A percentile compares a stretch with the other conserved stretches of the same genome.
Evolutionary conservation across 495 filamentous ascomycete genomes (phyloP).

Genomic region (Talaromyces wortmannii): DNA sequence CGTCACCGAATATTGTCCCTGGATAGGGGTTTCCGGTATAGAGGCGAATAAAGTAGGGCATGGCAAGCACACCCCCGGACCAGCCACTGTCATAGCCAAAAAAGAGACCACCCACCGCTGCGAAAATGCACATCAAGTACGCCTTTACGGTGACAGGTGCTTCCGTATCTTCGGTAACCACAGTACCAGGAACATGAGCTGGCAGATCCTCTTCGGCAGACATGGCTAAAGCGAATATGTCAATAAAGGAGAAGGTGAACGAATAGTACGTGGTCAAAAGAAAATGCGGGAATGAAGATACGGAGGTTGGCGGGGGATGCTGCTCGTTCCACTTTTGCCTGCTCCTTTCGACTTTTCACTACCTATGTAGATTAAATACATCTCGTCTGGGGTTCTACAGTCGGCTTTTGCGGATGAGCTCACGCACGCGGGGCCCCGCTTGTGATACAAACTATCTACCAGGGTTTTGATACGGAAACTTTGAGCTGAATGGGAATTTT

Average conservation of each 20-base stretch:
- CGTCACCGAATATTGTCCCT: background rate
- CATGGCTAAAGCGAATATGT: background rate
- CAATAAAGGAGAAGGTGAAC: background rate
- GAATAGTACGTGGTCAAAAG: background rate
- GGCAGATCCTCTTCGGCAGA: background rate
- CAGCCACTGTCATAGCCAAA: slow-evolving; percentile 19
- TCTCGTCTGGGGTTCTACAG: too few species aligned
- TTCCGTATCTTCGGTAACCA: slow-evolving; percentile 17
- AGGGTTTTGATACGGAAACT: background rate
- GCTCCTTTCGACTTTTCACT: too few species aligned
- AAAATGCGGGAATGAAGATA: background rate
- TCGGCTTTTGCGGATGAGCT: background rate
- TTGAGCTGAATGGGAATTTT: background rate
- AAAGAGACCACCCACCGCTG: slow-evolving; percentile 28
- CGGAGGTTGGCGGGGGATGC: background rate
- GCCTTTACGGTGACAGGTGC: slow-evolving; percentile 42
- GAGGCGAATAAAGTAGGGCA: slow-evolving; percentile 23
- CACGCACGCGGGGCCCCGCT: too few species aligned
- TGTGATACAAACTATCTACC: too few species aligned
- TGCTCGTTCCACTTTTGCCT: too few species aligned
- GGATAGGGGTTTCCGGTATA: slow-evolving; percentile 22
- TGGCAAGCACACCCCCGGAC: slow-evolving; percentile 25
- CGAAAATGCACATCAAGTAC: slow-evolving; percentile 30
- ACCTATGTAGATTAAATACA: background rate
- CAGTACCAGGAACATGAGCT: background rate